Percentiles rank a stretch among this genome's conserved stretches.
phyloP scores from a whole-genome alignment of 1,139 yeast species.

The Candida sanyaensis region DNA sequence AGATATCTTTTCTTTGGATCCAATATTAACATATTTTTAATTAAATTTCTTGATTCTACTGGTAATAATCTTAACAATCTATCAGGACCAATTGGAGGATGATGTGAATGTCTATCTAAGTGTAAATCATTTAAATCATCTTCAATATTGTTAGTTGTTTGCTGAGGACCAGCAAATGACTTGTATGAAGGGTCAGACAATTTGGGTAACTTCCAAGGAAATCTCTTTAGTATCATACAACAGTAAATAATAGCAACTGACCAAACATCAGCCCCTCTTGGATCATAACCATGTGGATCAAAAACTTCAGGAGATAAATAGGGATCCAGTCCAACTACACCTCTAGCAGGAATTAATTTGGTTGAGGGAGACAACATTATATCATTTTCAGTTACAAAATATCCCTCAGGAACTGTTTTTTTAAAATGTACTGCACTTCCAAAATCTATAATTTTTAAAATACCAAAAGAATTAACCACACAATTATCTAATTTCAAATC shows the following conservation, averaged over 20 bases:
- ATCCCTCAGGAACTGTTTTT: slow-evolving; percentile 33
- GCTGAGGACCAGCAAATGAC: slow-evolving; percentile 24
- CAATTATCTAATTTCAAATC: slow-evolving; percentile 79
- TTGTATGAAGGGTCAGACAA: slow-evolving; percentile 55
- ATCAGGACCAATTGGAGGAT: slow-evolving; percentile 27
- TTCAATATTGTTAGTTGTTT: slow-evolving; percentile 4
- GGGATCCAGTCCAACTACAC: slow-evolving; percentile 84
- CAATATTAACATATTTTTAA: slow-evolving; percentile 35
- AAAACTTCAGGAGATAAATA: slow-evolving; percentile 79
- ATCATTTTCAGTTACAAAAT: slow-evolving; percentile 24
- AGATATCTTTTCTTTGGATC: slow-evolving; percentile 29
- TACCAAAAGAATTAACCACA: slow-evolving; percentile 62
- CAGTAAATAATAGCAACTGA: slow-evolving; percentile 75
- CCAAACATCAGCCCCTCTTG: slow-evolving; percentile 77
- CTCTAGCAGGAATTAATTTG: slow-evolving; percentile 47
- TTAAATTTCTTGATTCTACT: slow-evolving; percentile 29
- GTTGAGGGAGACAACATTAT: slow-evolving; percentile 22
- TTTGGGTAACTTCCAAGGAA: slow-evolving; percentile 81
- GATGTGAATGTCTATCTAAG: slow-evolving; percentile 10
- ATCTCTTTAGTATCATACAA: slow-evolving; percentile 70
- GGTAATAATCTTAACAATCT: slow-evolving; percentile 42
- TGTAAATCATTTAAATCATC: slow-evolving; percentile 8
- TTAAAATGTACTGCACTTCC: slow-evolving; percentile 72
- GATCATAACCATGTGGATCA: slow-evolving; percentile 57
- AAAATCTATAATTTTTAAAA: slow-evolving; percentile 72